These are phyloP conservation scores for Hyaloperonospora brassicae DNA, from an alignment of 352 stramenopile genomes.

Conservation along the genomic window DNA sequence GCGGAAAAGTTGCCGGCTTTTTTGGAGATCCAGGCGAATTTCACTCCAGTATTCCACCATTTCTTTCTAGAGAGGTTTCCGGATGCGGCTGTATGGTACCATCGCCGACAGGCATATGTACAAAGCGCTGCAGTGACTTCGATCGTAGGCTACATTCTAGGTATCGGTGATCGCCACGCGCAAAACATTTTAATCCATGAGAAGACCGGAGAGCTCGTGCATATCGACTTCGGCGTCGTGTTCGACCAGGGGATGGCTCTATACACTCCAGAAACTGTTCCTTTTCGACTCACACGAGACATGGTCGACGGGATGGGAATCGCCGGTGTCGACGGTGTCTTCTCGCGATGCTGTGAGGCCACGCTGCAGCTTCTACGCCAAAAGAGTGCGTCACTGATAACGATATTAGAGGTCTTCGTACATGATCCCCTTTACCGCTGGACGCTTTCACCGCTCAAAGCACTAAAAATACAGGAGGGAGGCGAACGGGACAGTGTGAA, in stretches of 20 bases:
- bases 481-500: conserved; percentile 19
- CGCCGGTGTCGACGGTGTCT: conserved; percentile 92
- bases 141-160: conserved; percentile 93
- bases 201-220: conserved; percentile 95
- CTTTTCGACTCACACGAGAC: conserved; percentile 98
- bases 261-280: conserved; percentile 95
- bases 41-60: conserved; percentile 96
- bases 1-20: conserved; percentile 79
- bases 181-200: conserved; percentile 98
- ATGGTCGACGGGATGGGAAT: conserved; percentile 99
- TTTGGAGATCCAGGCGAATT: conserved; percentile 87
- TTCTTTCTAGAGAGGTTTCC: conserved; percentile 98
- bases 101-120: conserved; percentile 90
- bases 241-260: conserved; percentile 97
- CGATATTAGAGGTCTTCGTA: conserved; percentile 98
- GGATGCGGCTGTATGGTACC: conserved; percentile 90
- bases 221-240: conserved; percentile 99
- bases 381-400: conserved; percentile 91
- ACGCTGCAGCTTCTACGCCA: conserved; percentile 89
- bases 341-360: conserved; percentile 90
- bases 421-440: conserved; percentile 99
- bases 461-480: conserved; percentile 65
- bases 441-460: conserved; percentile 90
- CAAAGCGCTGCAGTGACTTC: conserved; percentile 93
- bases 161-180: conserved; percentile 98